Evolutionary conservation across 2,329 filamentous ascomycete species (phyloP), one percentile per base, ranked within the genome.

Genomic region (Cercospora sesami): DNA sequence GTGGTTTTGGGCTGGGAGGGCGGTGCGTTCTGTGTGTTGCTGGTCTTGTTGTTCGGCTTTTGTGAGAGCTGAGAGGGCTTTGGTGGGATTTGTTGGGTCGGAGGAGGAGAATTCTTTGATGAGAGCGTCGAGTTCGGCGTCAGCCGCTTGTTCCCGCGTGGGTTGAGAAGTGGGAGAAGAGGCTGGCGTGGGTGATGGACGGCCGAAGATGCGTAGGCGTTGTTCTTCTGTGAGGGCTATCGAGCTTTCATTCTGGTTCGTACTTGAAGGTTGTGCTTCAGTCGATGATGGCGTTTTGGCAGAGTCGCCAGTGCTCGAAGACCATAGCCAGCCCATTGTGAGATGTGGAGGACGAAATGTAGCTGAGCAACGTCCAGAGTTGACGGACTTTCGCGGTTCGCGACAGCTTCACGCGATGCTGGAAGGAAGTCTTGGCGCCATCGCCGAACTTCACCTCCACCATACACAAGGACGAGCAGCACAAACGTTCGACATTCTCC

Each of bases 121-220:
- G 63, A 88, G 80, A 67, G 82, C 79, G 69, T 83, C 81, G 73
- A 88, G 81, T 73, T 88, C 86, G 61, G 81, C 79, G 70, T 87
- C 84, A 71, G 84, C 83, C 75, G 83, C 79, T 73, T 85, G 45
- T 79, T 73, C 81, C 78, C 68, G 80, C 77, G 73, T 79, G 73
- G 65, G 72, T 69, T 68, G 58, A 6, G 60, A 28, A 0, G 55
- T 42, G 0, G 58, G 55, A 55, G 71, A 76, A 75, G 69, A 61
- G 48, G 71, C 48, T 14, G 71, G 63, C 31, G 63, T 30, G 60
- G 72, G 68, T 60, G 65, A 66, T 53, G 71, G 68, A 10, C 67
- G 71, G 39, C 73, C 74, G 66, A 77, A 77, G 69, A 76, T 76
- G 66, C 75, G 76, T 23, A 69, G 62, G 30, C 71, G 73, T 68